Evolutionary conservation across 2,329 filamentous ascomycete species (phyloP), one percentile per base, ranked within the genome.

Genomic region (Fusarium albosuccineum): DNA sequence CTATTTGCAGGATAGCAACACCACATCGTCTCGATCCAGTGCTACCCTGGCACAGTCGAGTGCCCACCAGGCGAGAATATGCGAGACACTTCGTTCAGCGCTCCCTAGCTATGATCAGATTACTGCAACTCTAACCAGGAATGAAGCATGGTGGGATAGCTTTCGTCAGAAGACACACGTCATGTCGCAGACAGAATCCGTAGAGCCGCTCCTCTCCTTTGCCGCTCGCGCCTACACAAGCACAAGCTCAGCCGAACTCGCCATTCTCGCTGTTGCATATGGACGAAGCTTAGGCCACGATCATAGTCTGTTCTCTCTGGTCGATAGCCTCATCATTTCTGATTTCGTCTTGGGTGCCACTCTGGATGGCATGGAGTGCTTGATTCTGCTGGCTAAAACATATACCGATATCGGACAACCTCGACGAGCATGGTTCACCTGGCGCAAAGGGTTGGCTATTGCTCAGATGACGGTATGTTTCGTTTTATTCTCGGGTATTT

Each of bases 201-300:
- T 36, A 6, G 46, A 49, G 5, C 33, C 46, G 2, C 46, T 49
- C 3, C 46, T 49, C 7, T 27, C 46, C 11, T 49, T 49, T 4
- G 46, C 46, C 13, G 46, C 30, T 17, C 46, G 36, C 14, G 46
- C 46, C 14, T 49, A 49, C 17, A 49, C 46, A 27, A 49, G 46
- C 46, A 49, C 46, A 8, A 37, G 33, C 2, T 33, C 30, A 16
- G 46, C 46, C 6, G 30, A 49, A 13, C 11, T 49, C 3, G 46
- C 46, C 9, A 49, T 49, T 6, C 26, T 49, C 4, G 30, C 33
- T 4, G 30, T 49, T 36, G 30, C 46, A 2, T 49, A 49, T n/a
- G 46, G 30, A 0, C 46, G 46, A 3, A 36, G 30, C 11, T 1
- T 49, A 16, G 17, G 46, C 2, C 30, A n/a, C 26, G 5, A 16